phyloP scores from a whole-genome alignment of 495 filamentous ascomycete species.

The Aspergillus ostianus region DNA sequence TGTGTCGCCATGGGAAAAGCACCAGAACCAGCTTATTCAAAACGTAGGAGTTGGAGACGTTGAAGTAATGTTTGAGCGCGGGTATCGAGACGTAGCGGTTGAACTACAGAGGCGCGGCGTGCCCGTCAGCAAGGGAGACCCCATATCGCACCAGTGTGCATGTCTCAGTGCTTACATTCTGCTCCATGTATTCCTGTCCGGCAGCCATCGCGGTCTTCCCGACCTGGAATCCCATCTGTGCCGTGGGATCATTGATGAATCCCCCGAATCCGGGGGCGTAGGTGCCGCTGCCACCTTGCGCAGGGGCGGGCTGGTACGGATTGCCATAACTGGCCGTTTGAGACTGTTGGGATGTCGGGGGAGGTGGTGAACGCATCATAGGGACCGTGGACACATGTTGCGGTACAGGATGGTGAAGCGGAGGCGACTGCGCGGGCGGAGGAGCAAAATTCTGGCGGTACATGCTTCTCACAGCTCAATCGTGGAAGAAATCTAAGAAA shows the following conservation, averaged over 20 bases:
- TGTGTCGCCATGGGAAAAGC: conserved; percentile 95
- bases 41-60: conserved; percentile 90
- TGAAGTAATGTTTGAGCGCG: conserved; percentile 95
- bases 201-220: conserved; percentile 86
- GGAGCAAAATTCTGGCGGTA: conserved; percentile 77
- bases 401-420: conserved; percentile 95
- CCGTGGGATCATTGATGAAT: conserved; percentile 95
- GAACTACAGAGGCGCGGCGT: conserved; percentile 51
- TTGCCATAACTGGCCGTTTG: conserved; percentile 69
- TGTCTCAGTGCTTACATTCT: conserved; percentile 60
- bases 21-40: conserved; percentile 82
- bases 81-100: conserved; percentile 91
- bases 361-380: conserved; percentile 96
- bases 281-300: conserved; percentile 49
- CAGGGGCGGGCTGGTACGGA: conserved; percentile 60
- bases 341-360: conserved; percentile 72
- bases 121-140: conserved; percentile 15
- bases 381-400: conserved; percentile 98
- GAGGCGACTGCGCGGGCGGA: conserved; percentile 81
- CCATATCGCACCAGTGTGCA: neutral
- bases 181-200: conserved; percentile 88
- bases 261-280: conserved; percentile 75
- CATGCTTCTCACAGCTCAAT: conserved; percentile 51
- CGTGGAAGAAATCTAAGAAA: conserved; percentile 1
- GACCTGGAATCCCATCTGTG: conserved; percentile 93